Evolutionary conservation across 2,329 filamentous ascomycete genomes (phyloP), one percentile per base, ranked within the genome.

Genomic region (Rhinocladiella mackenziei): DNA sequence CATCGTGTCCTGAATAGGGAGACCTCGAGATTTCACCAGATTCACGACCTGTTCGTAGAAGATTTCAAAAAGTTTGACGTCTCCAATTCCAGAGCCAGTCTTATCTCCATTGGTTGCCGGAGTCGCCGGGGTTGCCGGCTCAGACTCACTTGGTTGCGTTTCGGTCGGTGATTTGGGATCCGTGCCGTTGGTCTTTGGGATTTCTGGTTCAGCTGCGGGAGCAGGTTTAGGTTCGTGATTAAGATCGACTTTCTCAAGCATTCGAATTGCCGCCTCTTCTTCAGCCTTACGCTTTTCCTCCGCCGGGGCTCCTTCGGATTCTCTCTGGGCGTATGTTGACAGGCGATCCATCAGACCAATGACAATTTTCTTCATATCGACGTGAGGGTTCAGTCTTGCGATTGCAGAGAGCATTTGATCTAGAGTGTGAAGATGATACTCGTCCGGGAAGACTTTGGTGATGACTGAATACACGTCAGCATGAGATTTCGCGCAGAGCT

Each of bases 401-500:
- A 95, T 94, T 5, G 92, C 92, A 6, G 85, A 92, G 23, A 98
- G 80, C 64, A 98, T 87, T 62, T 96, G 85, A 62, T 97, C 92
- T 22, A 98, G 78, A 0, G 92, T 98, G 63, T 98, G 89, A 15
- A 98, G 79, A 66, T 98, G 94, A 64, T 91, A 98, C 62, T 98
- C 92, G 67, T 98, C 92, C 1, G 92, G 92, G 71, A 98, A 98
- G 39, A 97, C 92, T 66, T 98, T 94, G 4, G 91, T 98, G 55
- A 98, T 94, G 52, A 98, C 92, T 80, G 51, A 8, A 14, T 14
- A 11, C 6, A 20, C 23, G 30, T 30, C 25, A 46, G 40, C 36
- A 25, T 15, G 14, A 15, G 20, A 8, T 25, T 15, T 8, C 13
- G 4, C 4, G 5, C 19, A 50, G 56, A 14, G 2, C 7, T 26